Evolutionary conservation across 1,284 basidiomycete genomes (phyloP).

Genomic region (Laetiporus sulphureus): DNA sequence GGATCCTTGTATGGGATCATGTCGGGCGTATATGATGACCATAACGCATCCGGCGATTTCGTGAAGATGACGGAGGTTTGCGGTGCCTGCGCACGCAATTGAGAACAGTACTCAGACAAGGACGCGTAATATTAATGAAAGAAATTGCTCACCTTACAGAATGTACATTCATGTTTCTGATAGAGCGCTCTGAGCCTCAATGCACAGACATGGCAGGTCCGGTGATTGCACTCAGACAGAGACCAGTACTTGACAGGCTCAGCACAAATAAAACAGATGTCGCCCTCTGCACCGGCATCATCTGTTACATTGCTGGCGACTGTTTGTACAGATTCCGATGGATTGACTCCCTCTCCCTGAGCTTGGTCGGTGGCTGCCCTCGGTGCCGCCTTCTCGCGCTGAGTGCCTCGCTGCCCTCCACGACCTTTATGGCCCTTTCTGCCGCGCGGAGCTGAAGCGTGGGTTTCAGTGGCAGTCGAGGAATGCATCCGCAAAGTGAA

Average conservation of each 20-base stretch:
- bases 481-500: conserved; percentile 24
- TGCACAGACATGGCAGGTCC: conserved; percentile 90
- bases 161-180: conserved; percentile 91
- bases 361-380: neutral
- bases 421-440: conserved; percentile 26
- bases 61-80: conserved; percentile 84
- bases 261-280: conserved; percentile 92
- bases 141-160: conserved; percentile 75
- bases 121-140: neutral
- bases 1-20: conserved; percentile 63
- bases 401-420: conserved; percentile 19
- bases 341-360: no score
- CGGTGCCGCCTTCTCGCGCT: conserved; percentile 1
- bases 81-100: conserved; percentile 46
- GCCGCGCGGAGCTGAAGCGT: conserved; percentile 21
- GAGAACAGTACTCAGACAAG: neutral
- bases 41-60: conserved; percentile 55
- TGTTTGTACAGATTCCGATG: conserved; percentile 5
- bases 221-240: conserved; percentile 87
- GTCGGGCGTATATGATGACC: conserved; percentile 55
- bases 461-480: conserved; percentile 22
- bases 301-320: conserved; percentile 7
- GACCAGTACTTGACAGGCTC: conserved; percentile 91
- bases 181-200: conserved; percentile 89
- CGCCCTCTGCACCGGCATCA: conserved; percentile 30